phyloP scores from a whole-genome alignment of 257 asterid genomes.

The Lavandula angustifolia region DNA sequence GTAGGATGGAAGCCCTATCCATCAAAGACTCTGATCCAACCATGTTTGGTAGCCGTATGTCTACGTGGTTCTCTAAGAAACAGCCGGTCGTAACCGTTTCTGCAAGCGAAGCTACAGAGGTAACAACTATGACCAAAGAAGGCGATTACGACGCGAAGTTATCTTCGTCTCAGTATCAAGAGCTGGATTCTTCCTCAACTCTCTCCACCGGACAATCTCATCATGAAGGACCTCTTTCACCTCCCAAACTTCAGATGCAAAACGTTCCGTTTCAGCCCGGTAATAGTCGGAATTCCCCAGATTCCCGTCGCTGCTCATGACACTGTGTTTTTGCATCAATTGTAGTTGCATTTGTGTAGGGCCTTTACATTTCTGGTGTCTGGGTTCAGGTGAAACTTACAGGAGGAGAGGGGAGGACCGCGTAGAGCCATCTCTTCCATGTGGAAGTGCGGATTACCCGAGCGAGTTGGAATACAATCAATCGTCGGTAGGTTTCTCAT shows the following conservation, averaged over 20 bases:
- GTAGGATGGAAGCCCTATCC: conserved; percentile 53
- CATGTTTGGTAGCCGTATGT: conserved; percentile 39
- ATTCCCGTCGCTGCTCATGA: background rate
- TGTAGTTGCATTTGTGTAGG: background rate
- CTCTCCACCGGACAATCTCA: conserved; percentile 50
- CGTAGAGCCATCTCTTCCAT: conserved; percentile 30
- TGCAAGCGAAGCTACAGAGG: conserved; percentile 31
- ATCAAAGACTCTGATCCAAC: conserved; percentile 37
- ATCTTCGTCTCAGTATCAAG: conserved; percentile 45
- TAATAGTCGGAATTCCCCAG: conserved; percentile 19
- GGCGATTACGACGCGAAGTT: conserved; percentile 36
- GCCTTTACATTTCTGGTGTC: conserved; percentile 17
- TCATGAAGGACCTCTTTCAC: conserved; percentile 36
- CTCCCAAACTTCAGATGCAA: conserved; percentile 37
- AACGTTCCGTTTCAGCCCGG: conserved; percentile 49
- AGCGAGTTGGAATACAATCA: conserved; percentile 42
- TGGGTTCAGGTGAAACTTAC: conserved; percentile 36
- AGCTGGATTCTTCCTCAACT: conserved; percentile 54
- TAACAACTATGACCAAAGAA: conserved; percentile 26
- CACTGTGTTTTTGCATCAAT: background rate
- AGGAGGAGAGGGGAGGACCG: conserved; percentile 38
- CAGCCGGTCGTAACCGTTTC: conserved; percentile 39
- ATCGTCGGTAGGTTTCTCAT: conserved; percentile 47
- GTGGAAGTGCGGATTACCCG: conserved; percentile 42
- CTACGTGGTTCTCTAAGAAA: conserved; percentile 45